phyloP scores from a whole-genome alignment of 164 flowering plant genomes.

The Akebia trifoliata region DNA sequence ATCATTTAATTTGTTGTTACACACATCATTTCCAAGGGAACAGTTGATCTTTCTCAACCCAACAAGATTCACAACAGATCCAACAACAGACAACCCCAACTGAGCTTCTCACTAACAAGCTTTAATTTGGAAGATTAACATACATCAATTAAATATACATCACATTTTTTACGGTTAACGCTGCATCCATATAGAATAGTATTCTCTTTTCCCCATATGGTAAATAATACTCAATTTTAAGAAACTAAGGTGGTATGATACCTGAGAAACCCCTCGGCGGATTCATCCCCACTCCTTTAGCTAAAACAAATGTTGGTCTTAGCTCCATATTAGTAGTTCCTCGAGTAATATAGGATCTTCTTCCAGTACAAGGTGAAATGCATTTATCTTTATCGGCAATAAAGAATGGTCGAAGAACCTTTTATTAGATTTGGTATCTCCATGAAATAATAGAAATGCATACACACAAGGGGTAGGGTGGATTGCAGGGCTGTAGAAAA shows the following conservation, averaged over 20 bases:
- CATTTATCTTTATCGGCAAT: background rate
- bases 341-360: background rate
- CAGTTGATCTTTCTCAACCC: background rate
- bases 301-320: slow-evolving; percentile 7
- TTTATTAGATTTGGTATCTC: background rate
- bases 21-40: background rate
- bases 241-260: no score
- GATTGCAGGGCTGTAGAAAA: background rate
- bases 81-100: background rate
- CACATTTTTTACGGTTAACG: no score
- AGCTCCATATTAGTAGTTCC: background rate
- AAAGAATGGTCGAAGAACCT: background rate
- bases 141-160: no score
- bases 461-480: background rate
- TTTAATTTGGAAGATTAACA: no score
- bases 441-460: slow-evolving; percentile 4
- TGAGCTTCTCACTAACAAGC: no score
- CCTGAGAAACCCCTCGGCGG: no score
- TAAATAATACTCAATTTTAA: no score
- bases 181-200: no score
- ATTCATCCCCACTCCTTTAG: slow-evolving; percentile 1
- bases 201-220: no score
- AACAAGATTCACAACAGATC: slow-evolving; percentile 1
- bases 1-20: no score
- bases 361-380: slow-evolving; percentile 1